Base-by-base conservation (phyloP, 345 rosid genomes). In the Corchorus olitorius region DNA sequence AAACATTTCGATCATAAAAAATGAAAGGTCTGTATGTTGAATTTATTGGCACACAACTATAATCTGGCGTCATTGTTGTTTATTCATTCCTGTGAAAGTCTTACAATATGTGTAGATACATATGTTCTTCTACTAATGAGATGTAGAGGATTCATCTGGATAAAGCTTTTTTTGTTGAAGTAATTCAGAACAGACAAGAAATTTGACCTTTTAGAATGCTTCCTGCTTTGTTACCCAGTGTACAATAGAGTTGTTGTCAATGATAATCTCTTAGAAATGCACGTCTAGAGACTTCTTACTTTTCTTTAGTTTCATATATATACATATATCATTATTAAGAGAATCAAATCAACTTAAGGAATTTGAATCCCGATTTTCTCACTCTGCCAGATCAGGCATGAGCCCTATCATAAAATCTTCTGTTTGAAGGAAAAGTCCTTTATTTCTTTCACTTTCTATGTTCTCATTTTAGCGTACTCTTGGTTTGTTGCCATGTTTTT, bases 221-320 rank as follows among this genome's bases (percentile, higher is more conserved):
- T 48, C 55, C 41, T 49, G 56, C 72, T 68, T 27, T 67, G 39
- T 43, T 22, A 17, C 7, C 12, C 72, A 67, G 55, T 48, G 55
- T 37, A 6, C 48, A 20, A 15, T 48, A 27, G 72, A 6, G 17
- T 49, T 7, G 4, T 20, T 14, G 33, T 50, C 37, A 12, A 12
- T 67, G 16, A 13, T 46, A 66, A 45, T 46, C 53, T 45, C 71
- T 11, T 66, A 46, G 12, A 54, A 6, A 54, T 54, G 45, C 45
- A 41, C 20, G 6, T n/a, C 9, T 17, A n/a, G 35, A 4, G 4
- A 22, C 11, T 48, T 27, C 11, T 22, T 67, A 3, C 48, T 22
- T 48, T 67, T 48, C 55, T 35, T 67, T 46, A 67, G 50, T 67
- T 64, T 43, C 27, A 41, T 65, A 9, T 65, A 16, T 65, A 65